Evolutionary conservation across 345 rosid species (phyloP).

Genomic region (Clausena lansium): DNA sequence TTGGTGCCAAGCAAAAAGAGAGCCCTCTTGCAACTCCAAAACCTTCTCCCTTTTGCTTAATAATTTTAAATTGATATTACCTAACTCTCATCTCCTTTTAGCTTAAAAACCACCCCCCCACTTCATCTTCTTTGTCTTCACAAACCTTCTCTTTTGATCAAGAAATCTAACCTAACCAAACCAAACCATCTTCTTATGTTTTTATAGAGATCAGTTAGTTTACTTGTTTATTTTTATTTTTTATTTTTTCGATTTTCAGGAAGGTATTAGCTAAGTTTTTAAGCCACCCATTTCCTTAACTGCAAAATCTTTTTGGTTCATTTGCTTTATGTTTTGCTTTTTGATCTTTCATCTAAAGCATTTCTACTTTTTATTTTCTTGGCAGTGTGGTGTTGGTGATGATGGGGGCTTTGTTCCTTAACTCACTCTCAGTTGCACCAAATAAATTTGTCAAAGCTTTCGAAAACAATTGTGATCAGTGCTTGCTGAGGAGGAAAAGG

Average conservation of each 20-base stretch:
- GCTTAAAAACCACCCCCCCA: slow-evolving; percentile 4
- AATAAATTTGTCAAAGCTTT: slow-evolving; percentile 23
- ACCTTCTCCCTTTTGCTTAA: background rate
- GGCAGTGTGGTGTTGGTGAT: slow-evolving; percentile 21
- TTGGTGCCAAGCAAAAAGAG: slow-evolving; percentile 39
- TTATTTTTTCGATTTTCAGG: slow-evolving; percentile 8
- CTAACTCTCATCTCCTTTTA: slow-evolving; percentile 28
- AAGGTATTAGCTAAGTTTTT: slow-evolving; percentile 37
- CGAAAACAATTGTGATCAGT: slow-evolving; percentile 20
- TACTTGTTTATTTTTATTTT: slow-evolving; percentile 34
- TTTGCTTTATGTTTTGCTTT: slow-evolving; percentile 21
- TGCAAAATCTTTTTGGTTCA: slow-evolving; percentile 23
- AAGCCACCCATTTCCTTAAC: slow-evolving; percentile 49
- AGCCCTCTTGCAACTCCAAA: slow-evolving; percentile 1
- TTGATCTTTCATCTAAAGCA: slow-evolving; percentile 26
- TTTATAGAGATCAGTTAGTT: slow-evolving; percentile 45
- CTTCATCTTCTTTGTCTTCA: slow-evolving; percentile 1
- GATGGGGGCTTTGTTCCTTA: slow-evolving; percentile 79
- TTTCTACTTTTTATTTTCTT: slow-evolving; percentile 26
- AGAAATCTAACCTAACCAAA: slow-evolving; percentile 41
- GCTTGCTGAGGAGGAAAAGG: slow-evolving; percentile 30
- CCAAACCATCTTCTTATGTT: slow-evolving; percentile 37
- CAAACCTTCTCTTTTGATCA: slow-evolving; percentile 30
- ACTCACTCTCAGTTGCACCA: slow-evolving; percentile 39
- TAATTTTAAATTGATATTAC: slow-evolving; percentile 10